Evolutionary conservation across 2,329 filamentous ascomycete species (phyloP), one percentile per base, ranked within the genome.

Genomic region (Rhynchosporium graminicola): DNA sequence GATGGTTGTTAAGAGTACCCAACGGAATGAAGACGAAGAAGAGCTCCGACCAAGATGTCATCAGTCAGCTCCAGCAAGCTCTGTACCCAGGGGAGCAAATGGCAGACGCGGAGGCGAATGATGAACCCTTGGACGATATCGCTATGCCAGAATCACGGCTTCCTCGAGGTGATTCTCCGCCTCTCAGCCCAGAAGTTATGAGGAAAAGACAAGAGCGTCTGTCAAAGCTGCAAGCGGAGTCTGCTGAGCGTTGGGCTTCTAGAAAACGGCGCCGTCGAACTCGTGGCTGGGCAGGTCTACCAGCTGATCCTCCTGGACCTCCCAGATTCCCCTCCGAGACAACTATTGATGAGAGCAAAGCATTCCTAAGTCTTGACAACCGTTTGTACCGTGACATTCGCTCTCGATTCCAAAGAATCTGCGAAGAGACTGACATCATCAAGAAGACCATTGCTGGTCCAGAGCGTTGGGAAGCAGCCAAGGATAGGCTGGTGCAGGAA

Each of bases 241-340:
- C 83, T 67, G 82, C 82, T 29, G 84, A 88, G 69, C 81, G 83
- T 63, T 87, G 86, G 82, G 80, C 80, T 7, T 78, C 82, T 7
- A 80, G 85, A 62, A 91, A 90, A 73, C 84, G 88, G 59, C 83
- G 89, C 57, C 84, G 88, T 65, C 82, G 88, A 52, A 88, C 87
- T 59, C 82, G 85, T 69, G 84, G 83, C n/a, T 89, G 86, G 80
- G 87, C 83, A 47, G 87, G 87, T 2, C 74, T 90, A 31, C 85
- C 88, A 13, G 82, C 87, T 43, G 88, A 91, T 71, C 84, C 85
- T 6, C 82, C 87, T 1, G 85, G 87, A 4, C 84, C 87, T 26
- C 87, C 88, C 13, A 85, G 91, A 28, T 95, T 92, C 66, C 89
- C 89, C 0, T 94, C 90, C 0, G 91, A 95, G 74, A 93, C 89